Evolutionary conservation across 805 yeast genomes (phyloP), one percentile per base, ranked within the genome.

Genomic region (Komagataella ulmi): DNA sequence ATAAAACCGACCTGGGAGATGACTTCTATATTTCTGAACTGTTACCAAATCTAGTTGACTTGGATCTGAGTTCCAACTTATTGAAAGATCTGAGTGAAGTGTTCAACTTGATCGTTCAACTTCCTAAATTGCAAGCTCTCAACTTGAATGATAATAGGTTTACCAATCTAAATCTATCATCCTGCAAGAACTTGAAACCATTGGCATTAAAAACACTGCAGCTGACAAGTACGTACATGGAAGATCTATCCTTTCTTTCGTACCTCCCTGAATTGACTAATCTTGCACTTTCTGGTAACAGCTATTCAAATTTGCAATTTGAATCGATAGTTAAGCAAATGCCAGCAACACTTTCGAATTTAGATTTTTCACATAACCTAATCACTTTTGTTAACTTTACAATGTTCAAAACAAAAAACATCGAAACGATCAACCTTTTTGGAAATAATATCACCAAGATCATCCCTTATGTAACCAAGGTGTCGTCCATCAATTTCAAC

Each of bases 1-100:
- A 72, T 52, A 53, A 65, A 6, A 64, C 85, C 2, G 55, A 50
- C 19, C 54, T 57, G 12, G 53, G 55, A 12, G 17, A n/a, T 3
- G 52, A 50, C 44, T 23, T 49, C 40, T 10, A 21, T n/a, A 17
- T 24, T 17, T 18, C 36, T 3, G 43, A 36, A 24, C 48, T 56
- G 5, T 56, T 66, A 17, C 52, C 48, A 17, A 62, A 57, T 53
- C 59, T 71, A 49, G 51, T 47, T 40, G 65, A 64, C 19, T 66
- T 88, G 45, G 87, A 85, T 62, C 56, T 88, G 49, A 74, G 88
- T 10, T 76, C 66, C 60, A 84, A 87, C 60, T 63, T 85, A 49
- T 62, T 87, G 45, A 59, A 60, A 18, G 65, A 70, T 50, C 59
- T 81, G 53, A 51, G 59, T 0, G 66, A 62, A 1, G 59, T 84